A percentile compares a stretch with the other conserved stretches of the same genome.
These are phyloP conservation scores for Pythium folliculosum DNA, from an alignment of 352 stramenopile genomes.

Conservation along the genomic window DNA sequence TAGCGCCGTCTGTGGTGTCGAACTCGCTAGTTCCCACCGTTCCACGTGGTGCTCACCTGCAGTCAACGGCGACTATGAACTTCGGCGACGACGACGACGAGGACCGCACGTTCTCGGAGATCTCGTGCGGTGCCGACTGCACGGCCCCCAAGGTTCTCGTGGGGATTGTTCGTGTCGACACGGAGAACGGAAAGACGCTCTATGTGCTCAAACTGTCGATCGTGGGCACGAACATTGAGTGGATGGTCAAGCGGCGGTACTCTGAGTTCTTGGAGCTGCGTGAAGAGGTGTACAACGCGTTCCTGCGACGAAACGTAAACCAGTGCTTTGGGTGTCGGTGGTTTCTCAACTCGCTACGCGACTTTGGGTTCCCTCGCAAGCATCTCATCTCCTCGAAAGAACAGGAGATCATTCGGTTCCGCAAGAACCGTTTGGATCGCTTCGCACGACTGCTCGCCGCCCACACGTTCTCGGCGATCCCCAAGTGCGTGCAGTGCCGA, in stretches of 20 bases:
- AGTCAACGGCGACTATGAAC: constrained; percentile 1
- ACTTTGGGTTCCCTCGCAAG: constrained; percentile 65
- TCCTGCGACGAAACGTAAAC: constrained; percentile 36
- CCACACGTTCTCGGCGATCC: constrained; percentile 78
- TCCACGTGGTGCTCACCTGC: constrained; percentile 13
- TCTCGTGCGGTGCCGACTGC: constrained; percentile 50
- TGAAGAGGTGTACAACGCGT: constrained; percentile 56
- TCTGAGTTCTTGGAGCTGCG: constrained; percentile 69
- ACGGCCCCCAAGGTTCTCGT: constrained; percentile 58
- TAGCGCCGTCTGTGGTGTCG: not conserved
- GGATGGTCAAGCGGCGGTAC: constrained; percentile 67
- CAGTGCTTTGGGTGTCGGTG: constrained; percentile 79
- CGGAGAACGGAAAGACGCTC: constrained; percentile 32
- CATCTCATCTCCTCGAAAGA: constrained; percentile 54
- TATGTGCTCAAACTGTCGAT: constrained; percentile 55
- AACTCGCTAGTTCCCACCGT: constrained; percentile 15
- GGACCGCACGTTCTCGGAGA: constrained; percentile 53
- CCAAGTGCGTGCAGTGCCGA: constrained; percentile 69
- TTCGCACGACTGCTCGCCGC: constrained; percentile 58
- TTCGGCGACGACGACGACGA: constrained; percentile 35
- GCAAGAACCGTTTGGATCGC: constrained; percentile 49
- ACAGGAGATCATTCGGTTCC: constrained; percentile 45
- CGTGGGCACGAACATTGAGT: constrained; percentile 43
- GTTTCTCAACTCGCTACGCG: constrained; percentile 62
- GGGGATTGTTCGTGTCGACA: constrained; percentile 31